Evolutionary conservation across 2,329 filamentous ascomycete species (phyloP).

Genomic region (Exophiala lecanii-corni): DNA sequence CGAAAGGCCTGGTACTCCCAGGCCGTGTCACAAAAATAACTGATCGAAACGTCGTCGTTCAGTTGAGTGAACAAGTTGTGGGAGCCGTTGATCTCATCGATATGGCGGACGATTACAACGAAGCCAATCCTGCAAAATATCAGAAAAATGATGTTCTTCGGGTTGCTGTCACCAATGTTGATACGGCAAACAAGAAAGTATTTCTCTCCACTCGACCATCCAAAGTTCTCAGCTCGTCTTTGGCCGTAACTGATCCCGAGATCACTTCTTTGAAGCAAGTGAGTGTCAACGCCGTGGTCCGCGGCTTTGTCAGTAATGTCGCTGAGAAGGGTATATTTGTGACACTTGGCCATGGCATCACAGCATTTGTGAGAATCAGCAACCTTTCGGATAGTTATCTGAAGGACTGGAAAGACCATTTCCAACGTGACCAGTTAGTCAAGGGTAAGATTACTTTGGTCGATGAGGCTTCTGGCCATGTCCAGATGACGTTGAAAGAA

Average conservation of each 20-base stretch:
- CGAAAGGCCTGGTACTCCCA: conserved; percentile 74
- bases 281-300: conserved; percentile 70
- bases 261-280: conserved; percentile 68
- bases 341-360: conserved; percentile 72
- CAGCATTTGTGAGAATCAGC: conserved; percentile 76
- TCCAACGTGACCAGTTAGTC: conserved; percentile 84
- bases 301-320: conserved; percentile 89
- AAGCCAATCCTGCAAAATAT: conserved; percentile 69
- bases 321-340: conserved; percentile 87
- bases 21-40: conserved; percentile 80
- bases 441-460: conserved; percentile 76
- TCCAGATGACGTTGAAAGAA: conserved; percentile 82
- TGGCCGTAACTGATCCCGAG: conserved; percentile 75
- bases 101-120: conserved; percentile 77
- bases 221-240: conserved; percentile 78
- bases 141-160: conserved; percentile 82
- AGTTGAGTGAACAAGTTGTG: conserved; percentile 74
- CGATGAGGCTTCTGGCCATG: conserved; percentile 62
- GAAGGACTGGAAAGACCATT: conserved; percentile 92
- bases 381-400: conserved; percentile 87
- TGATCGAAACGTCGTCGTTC: conserved; percentile 77
- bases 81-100: conserved; percentile 80
- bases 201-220: conserved; percentile 80
- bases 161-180: conserved; percentile 77
- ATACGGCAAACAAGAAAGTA: conserved; percentile 78